Evolutionary conservation across 148 eudicot genomes (phyloP), one percentile per base, ranked within the genome.

Genomic region (Talinum fruticosum): DNA sequence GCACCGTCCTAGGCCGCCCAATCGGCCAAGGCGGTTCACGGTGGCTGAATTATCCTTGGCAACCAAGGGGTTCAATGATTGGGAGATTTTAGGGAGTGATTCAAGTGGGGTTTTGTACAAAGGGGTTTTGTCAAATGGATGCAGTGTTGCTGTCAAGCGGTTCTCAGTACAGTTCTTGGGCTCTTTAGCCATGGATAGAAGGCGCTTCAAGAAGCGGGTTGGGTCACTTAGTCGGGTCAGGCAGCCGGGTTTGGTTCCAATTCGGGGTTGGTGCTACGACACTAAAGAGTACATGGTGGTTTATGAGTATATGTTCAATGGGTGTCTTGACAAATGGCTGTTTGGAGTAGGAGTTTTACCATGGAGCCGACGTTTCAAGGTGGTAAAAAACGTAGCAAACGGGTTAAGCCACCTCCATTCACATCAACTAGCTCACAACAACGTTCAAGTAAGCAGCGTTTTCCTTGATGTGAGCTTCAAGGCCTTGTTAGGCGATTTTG

Each of bases 181-280:
- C 54, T 84, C 92, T 2, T 34, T 76, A 0, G 82, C 78, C 12
- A 75, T 88, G 68, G 93, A 90, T 66, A 74, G 67, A 30, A 82
- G 80, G 62, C 83, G 82, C 26, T 69, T 93, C 74, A 24, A 69
- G 24, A 88, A 88, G 71, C 90, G 90, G 79, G 85, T 89, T 3
- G 81, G 80, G 51, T 75, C 78, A 10, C 72, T 89, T 12, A 86
- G 91, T 66, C 86, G 82, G 71, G 80, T 93, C 24, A 88, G 89
- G 16, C 97, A 93, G 61, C 91, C 89, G 23, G 83, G 92, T 77
- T 51, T 93, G 76, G 93, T 90, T 30, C 84, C 93, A 0, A 81
- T 93, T 5, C 84, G 93, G 37, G 97, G 97, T 2, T 93, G 97
- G 97, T 93, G 90, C 57, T 88, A 84, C 66, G 93, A 90, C 34